Conservation (phyloP, 2,329 filamentous ascomycete genomes). For the Trichoderma koningii region DNA sequence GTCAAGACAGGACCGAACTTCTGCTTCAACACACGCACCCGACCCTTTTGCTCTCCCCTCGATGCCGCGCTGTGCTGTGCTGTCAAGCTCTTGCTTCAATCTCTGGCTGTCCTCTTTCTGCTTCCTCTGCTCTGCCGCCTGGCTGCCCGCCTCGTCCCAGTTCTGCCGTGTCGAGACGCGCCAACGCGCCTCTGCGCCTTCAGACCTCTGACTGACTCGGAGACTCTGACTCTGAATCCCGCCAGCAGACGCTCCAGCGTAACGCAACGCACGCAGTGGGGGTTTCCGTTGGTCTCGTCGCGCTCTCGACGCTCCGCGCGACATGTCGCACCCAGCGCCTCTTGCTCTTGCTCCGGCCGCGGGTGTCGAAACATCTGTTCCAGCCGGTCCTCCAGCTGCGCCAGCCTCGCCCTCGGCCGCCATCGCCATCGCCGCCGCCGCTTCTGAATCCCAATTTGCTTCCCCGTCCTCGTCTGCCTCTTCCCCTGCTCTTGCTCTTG, state of each 20-base stretch:
- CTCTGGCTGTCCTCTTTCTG: not conserved
- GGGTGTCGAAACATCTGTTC: slow-evolving; percentile 9
- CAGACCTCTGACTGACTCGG: too few relatives aligned
- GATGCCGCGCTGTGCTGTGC: not conserved
- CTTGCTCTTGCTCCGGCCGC: slow-evolving; percentile 7
- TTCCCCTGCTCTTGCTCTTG: not conserved
- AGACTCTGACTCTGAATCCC: not conserved
- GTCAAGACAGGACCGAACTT: not conserved
- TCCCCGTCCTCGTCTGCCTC: not conserved
- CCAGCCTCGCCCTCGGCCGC: slow-evolving; percentile 16
- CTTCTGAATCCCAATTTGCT: not conserved
- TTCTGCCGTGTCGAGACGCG: slow-evolving; percentile 6
- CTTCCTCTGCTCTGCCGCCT: not conserved
- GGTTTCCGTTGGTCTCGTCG: slow-evolving; percentile 29
- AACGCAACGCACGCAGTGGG: slow-evolving; percentile 26
- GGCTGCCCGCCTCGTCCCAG: not conserved
- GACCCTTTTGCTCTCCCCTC: not conserved
- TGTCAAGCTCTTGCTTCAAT: not conserved
- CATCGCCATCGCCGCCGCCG: slow-evolving; percentile 14
- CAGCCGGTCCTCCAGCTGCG: slow-evolving; percentile 10
- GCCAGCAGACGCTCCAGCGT: slow-evolving; percentile 1
- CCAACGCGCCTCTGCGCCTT: slow-evolving; percentile 11
- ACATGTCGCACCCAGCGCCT: slow-evolving; percentile 29
- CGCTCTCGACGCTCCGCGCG: slow-evolving; percentile 26
- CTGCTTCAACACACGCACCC: not conserved